These are phyloP conservation scores for Scenedesmus sp. DNA, from an alignment of 163 green algal genomes.

Conservation along the genomic window DNA sequence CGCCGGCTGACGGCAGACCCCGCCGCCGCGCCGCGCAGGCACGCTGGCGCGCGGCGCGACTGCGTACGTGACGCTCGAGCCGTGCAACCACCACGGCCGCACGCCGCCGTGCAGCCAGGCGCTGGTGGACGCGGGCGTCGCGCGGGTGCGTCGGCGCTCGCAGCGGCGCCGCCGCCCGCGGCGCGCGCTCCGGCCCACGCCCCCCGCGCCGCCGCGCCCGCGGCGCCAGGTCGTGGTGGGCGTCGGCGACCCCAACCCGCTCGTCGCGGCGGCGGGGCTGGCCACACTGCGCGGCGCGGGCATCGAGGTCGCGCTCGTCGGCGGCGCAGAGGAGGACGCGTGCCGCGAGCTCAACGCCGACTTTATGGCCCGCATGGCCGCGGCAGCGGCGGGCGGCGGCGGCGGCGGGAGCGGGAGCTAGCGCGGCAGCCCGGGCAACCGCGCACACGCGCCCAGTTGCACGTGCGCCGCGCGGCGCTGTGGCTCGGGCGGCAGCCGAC, in stretches of 20 bases:
- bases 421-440: too few species aligned
- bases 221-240: conserved; percentile 90
- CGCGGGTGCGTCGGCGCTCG: conserved; percentile 75
- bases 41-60: conserved; percentile 86
- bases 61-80: conserved; percentile 99
- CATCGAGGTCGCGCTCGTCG: conserved; percentile 82
- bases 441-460: too few species aligned
- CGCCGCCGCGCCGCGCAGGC: too few species aligned
- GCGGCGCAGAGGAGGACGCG: conserved; percentile 57
- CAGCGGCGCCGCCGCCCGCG: too few species aligned
- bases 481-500: not conserved
- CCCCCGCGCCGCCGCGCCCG: too few species aligned
- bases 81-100: conserved; percentile 96
- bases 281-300: conserved; percentile 79
- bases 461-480: too few species aligned
- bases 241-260: conserved; percentile 92
- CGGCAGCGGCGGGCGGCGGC: conserved; percentile 31
- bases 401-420: not conserved
- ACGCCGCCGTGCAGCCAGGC: conserved; percentile 95
- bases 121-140: conserved; percentile 88
- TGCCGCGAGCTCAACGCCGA: conserved; percentile 86
- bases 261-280: conserved; percentile 90
- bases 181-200: too few species aligned
- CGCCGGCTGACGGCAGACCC: too few species aligned
- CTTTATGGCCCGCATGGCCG: conserved; percentile 90